A percentile compares a stretch with the other conserved stretches of the same genome.
Evolutionary conservation across 106 monocot species (phyloP).

Genomic region (Agapanthus africanus): DNA sequence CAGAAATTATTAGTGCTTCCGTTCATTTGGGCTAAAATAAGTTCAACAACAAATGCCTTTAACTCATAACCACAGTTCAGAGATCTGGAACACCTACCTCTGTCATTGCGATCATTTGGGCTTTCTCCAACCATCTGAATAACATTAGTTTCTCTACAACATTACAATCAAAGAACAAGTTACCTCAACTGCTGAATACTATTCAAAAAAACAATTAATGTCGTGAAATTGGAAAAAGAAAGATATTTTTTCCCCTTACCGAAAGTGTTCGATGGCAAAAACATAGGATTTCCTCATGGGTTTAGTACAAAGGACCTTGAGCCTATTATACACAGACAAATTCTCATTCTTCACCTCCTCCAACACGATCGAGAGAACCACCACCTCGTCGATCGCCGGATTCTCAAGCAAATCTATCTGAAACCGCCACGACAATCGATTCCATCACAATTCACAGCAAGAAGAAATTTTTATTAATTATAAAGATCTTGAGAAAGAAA

Average conservation of each 20-base stretch:
- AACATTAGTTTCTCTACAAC: conserved; percentile 74
- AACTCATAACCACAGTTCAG: too few relatives aligned
- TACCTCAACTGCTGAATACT: too few relatives aligned
- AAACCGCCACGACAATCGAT: conserved; percentile 2
- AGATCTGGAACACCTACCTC: conserved; percentile 62
- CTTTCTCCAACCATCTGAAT: conserved; percentile 90
- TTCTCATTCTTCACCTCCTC: conserved; percentile 97
- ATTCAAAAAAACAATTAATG: too few relatives aligned
- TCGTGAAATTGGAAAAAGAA: too few relatives aligned
- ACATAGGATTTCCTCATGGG: conserved; percentile 55
- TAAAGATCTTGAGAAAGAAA: neutral
- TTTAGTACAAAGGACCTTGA: conserved; percentile 70
- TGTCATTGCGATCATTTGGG: conserved; percentile 88
- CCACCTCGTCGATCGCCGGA: conserved; percentile 70
- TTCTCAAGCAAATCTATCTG: conserved; percentile 98
- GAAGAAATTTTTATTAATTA: conserved; percentile 8
- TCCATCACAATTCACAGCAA: conserved; percentile 10
- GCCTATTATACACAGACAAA: conserved; percentile 60
- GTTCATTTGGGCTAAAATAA: too few relatives aligned
- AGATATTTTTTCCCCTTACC: too few relatives aligned
- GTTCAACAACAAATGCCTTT: too few relatives aligned
- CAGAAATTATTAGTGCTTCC: too few relatives aligned
- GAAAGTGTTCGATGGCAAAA: conserved; percentile 84
- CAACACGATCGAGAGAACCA: conserved; percentile 70
- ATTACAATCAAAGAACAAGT: neutral